phyloP scores from a whole-genome alignment of 1,139 yeast species.

The Suhomyces bokatorum region DNA sequence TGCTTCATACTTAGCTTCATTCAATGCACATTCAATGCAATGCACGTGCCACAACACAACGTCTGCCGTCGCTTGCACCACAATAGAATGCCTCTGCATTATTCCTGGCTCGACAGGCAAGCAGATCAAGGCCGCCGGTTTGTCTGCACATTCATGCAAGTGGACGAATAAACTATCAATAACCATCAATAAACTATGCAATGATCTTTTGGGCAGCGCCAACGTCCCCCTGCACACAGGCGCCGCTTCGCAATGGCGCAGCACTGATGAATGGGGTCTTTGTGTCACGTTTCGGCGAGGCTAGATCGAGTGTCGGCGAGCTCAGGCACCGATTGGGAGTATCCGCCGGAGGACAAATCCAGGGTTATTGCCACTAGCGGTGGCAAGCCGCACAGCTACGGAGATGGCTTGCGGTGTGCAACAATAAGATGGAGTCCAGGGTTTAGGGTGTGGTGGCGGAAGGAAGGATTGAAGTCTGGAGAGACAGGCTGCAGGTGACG shows the following conservation, averaged over 20 bases:
- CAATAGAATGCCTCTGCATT: slow-evolving; percentile 6
- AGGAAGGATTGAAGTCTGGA: no score
- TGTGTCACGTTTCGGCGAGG: slow-evolving; percentile 7
- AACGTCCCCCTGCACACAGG: not conserved
- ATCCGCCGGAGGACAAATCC: not conserved
- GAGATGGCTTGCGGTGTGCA: no score
- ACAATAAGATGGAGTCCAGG: no score
- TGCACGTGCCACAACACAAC: not conserved
- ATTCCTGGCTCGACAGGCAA: not conserved
- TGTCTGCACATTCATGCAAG: not conserved
- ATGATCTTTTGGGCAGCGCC: not conserved
- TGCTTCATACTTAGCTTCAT: no score
- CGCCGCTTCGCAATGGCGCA: not conserved
- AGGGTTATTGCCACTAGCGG: not conserved
- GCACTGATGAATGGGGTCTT: not conserved
- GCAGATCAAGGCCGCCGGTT: slow-evolving; percentile 6
- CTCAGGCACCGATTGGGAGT: not conserved
- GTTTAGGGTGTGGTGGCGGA: no score
- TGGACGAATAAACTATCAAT: not conserved
- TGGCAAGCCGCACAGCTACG: no score
- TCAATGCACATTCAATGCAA: no score
- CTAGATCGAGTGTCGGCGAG: slow-evolving; percentile 3
- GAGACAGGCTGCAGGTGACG: no score
- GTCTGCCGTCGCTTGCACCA: not conserved
- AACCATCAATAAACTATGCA: not conserved